phyloP scores from a whole-genome alignment of 306 rosid species.

The Spatholobus suberectus region DNA sequence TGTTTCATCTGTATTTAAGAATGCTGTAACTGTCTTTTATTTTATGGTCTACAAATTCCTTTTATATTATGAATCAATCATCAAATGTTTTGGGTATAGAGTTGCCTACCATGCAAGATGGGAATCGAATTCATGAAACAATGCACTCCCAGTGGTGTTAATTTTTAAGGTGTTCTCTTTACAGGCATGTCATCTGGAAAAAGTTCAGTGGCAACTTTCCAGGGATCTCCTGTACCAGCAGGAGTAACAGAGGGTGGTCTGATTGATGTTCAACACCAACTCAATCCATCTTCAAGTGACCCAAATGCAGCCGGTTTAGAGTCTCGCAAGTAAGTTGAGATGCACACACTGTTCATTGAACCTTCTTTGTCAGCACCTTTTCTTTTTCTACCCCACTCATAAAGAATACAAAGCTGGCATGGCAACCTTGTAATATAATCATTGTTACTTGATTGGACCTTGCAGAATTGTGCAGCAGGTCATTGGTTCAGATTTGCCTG shows the following conservation, averaged over 20 bases:
- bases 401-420: background rate
- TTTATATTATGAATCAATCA: background rate
- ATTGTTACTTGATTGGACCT: slow-evolving; percentile 32
- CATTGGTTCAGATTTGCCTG: slow-evolving; percentile 53
- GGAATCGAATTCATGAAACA: slow-evolving; percentile 20
- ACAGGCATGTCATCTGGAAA: slow-evolving; percentile 74
- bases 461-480: slow-evolving; percentile 72
- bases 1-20: background rate
- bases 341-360: slow-evolving; percentile 14
- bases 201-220: slow-evolving; percentile 51
- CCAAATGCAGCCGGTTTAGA: slow-evolving; percentile 56
- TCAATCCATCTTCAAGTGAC: slow-evolving; percentile 58
- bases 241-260: slow-evolving; percentile 50
- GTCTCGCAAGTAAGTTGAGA: slow-evolving; percentile 66
- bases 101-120: background rate
- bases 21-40: background rate
- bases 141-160: background rate
- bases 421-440: slow-evolving; percentile 31
- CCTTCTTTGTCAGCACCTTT: slow-evolving; percentile 1
- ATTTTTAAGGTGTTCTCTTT: slow-evolving; percentile 37
- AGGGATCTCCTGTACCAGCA: slow-evolving; percentile 64
- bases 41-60: background rate
- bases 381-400: slow-evolving; percentile 2
- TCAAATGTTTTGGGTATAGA: background rate
- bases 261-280: slow-evolving; percentile 59